A percentile compares a stretch with the other conserved stretches of the same genome.
phyloP scores from a whole-genome alignment of 768 basidiomycete species.

The Amanita pseudoporphyria region DNA sequence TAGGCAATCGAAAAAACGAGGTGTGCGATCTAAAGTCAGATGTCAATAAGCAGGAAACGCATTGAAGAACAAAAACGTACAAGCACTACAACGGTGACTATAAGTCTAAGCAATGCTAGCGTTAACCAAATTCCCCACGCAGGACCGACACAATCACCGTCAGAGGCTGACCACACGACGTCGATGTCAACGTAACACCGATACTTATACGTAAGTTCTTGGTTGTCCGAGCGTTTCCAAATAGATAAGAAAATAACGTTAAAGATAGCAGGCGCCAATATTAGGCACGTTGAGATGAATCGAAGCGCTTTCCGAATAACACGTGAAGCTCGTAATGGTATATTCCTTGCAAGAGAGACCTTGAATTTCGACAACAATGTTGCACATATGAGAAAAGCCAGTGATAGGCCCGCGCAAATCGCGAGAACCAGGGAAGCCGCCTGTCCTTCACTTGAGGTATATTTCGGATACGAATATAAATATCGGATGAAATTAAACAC shows the following conservation, averaged over 20 bases:
- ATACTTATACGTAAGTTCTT: conserved; percentile 25
- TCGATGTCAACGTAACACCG: conserved; percentile 63
- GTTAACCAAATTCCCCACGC: conserved; percentile 47
- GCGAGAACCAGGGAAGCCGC: conserved; percentile 38
- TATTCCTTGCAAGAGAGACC: conserved; percentile 21
- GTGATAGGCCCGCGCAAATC: conserved; percentile 30
- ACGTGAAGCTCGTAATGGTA: conserved; percentile 23
- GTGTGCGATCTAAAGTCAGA: conserved; percentile 17
- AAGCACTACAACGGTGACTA: conserved; percentile 39
- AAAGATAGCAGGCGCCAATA: conserved; percentile 42
- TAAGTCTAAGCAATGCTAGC: conserved; percentile 41
- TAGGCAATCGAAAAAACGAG: conserved; percentile 19
- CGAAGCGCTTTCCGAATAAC: conserved; percentile 24
- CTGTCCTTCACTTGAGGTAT: conserved; percentile 31
- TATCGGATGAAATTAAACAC: conserved; percentile 57
- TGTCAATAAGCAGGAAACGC: conserved; percentile 2
- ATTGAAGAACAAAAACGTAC: conserved; percentile 30
- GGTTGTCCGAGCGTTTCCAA: conserved; percentile 36
- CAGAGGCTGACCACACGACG: conserved; percentile 47
- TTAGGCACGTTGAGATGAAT: conserved; percentile 32
- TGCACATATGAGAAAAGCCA: conserved; percentile 29
- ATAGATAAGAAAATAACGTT: conserved; percentile 46
- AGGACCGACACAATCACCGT: conserved; percentile 19
- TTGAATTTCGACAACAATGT: conserved; percentile 30
- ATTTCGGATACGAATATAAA: conserved; percentile 44